Evolutionary conservation across 1,139 yeast species (phyloP).

Genomic region (Yamadazyma aaseri): DNA sequence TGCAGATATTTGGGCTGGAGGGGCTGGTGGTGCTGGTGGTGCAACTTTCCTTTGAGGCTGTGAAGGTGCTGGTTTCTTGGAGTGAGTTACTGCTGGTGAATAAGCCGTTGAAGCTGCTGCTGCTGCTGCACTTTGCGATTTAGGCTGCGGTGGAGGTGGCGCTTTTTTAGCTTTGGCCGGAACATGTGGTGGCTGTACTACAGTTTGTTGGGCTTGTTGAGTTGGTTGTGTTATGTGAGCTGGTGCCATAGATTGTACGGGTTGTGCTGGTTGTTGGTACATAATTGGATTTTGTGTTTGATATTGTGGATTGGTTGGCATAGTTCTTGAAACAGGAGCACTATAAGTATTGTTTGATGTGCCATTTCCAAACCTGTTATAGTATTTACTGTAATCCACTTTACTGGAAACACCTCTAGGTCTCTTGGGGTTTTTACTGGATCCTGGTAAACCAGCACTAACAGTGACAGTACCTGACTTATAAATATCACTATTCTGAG

Average conservation of each 20-base stretch:
- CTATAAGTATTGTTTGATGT: conserved; percentile 7
- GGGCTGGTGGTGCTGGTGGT: conserved; percentile 44
- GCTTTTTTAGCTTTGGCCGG: conserved; percentile 13
- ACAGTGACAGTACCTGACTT: conserved; percentile 89
- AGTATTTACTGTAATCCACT: conserved; percentile 46
- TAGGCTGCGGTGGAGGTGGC: conserved; percentile 18
- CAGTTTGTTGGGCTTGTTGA: conserved; percentile 3
- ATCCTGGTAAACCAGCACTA: conserved; percentile 74
- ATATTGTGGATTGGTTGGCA: conserved; percentile 3
- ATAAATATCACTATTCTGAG: conserved; percentile 67
- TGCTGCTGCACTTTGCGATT: conserved; percentile 32
- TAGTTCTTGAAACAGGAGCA: neutral
- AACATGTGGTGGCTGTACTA: conserved; percentile 12
- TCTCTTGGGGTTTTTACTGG: conserved; percentile 65
- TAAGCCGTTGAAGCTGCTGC: conserved; percentile 12
- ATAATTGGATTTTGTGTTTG: conserved; percentile 13
- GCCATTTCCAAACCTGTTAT: conserved; percentile 30
- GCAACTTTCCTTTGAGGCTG: conserved; percentile 28
- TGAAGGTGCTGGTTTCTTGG: conserved; percentile 31
- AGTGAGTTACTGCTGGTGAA: conserved; percentile 41
- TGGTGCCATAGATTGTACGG: neutral
- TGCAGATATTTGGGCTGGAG: conserved; percentile 61
- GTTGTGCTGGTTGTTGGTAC: conserved; percentile 3
- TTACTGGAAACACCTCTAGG: conserved; percentile 51
- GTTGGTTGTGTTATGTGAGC: conserved; percentile 6